Base-by-base conservation (phyloP, 441 rosid species). In the Daphne laureola region DNA sequence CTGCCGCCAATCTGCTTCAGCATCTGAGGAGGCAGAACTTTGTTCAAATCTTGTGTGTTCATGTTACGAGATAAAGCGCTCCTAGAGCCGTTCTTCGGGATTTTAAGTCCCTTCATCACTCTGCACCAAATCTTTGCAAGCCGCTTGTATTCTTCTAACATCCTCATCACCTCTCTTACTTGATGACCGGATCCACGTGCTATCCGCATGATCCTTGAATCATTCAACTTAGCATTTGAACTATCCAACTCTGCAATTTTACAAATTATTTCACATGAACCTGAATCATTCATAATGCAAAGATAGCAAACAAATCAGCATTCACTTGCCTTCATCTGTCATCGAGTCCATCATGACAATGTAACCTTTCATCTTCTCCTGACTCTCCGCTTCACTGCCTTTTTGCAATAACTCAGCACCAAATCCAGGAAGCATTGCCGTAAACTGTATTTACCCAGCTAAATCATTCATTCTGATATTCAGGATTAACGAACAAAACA, bases 291-390 rank as follows among this genome's bases (percentile, higher is more conserved):
- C 23, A 18, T 18, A 18, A 1, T 14, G 49, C 46, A 23, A 16
- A 45, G 21, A 21, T 44, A 18, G 14, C 35, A 26, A 45, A 45
- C 31, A 41, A 51, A 18, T 8, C 21, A 31, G 31, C 17, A 52
- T 45, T 60, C 26, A 36, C 58, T 60, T 45, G 38, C 64, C 64
- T 18, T 60, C 64, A 64, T 87, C 79, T 21, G 97, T 93, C 98
- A 90, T 87, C 11, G 98, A 93, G 68, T 93, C 97, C 97, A 90
- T 93, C 86, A 90, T 85, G 51, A 91, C 83, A 97, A 93, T 85
- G 78, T 87, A 90, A 12, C 96, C 78, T 67, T 93, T 90, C 44
- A 90, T 75, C 79, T 87, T 93, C 9, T 87, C 95, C 63, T 84
- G 95, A 73, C 96, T 82, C 75, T 85, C 97, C 68, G 87, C 87